Conservation (phyloP, 257 asterid species). For the Phtheirospermum japonicum region DNA sequence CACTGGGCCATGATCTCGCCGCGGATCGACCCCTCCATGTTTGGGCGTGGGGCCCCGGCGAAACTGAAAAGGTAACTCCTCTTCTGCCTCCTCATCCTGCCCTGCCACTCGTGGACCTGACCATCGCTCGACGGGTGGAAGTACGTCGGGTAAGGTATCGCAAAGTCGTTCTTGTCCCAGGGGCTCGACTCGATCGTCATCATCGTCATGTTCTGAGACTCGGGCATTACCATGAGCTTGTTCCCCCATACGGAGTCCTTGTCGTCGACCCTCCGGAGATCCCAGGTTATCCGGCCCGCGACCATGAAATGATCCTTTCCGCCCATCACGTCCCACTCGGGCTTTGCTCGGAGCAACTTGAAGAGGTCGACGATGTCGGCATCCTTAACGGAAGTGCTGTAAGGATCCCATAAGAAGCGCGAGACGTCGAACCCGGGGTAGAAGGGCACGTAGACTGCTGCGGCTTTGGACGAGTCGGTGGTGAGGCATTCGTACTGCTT, state of each 20-base stretch:
- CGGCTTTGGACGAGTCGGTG: too few relatives aligned
- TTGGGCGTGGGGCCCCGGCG: slow-evolving; percentile 74
- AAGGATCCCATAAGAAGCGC: too few relatives aligned
- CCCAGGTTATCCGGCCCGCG: slow-evolving; percentile 80
- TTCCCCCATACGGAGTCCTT: slow-evolving; percentile 67
- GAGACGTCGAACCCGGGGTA: too few relatives aligned
- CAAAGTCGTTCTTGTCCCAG: too few relatives aligned
- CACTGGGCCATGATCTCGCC: slow-evolving; percentile 70
- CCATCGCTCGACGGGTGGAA: too few relatives aligned
- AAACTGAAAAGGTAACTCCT: slow-evolving; percentile 54
- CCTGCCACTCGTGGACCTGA: slow-evolving; percentile 58
- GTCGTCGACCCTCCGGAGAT: slow-evolving; percentile 48
- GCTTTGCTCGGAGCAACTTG: slow-evolving; percentile 40
- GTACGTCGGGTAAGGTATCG: too few relatives aligned
- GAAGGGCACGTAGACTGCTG: too few relatives aligned
- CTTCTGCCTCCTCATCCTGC: slow-evolving; percentile 44
- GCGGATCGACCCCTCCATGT: too few relatives aligned
- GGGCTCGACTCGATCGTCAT: slow-evolving; percentile 82
- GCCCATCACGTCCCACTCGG: too few relatives aligned
- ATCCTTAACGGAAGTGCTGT: slow-evolving; percentile 40
- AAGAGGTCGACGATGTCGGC: slow-evolving; percentile 35
- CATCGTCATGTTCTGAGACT: slow-evolving; percentile 60
- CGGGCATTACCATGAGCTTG: slow-evolving; percentile 65
- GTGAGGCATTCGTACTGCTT: slow-evolving; percentile 69
- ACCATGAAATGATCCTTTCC: slow-evolving; percentile 80